Evolutionary conservation across 768 basidiomycete species (phyloP).

Genomic region (Chalciporus piperatus): DNA sequence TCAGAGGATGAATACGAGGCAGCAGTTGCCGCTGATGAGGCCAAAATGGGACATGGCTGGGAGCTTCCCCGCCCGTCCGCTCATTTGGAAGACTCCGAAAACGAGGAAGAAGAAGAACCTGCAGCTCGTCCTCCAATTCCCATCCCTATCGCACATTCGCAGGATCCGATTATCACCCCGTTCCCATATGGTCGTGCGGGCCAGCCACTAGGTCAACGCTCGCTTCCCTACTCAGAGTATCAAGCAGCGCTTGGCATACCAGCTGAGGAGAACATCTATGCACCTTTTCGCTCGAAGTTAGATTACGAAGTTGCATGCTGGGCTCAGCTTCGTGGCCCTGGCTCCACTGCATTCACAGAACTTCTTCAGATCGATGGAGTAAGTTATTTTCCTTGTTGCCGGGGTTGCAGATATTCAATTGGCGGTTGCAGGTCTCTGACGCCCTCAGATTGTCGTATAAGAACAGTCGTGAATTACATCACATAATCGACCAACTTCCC

Average conservation of each 20-base stretch:
- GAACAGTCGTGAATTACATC: not conserved
- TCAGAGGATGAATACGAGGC: not conserved
- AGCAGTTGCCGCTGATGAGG: not conserved
- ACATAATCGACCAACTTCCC: no score
- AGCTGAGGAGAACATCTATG: slow-evolving; percentile 5
- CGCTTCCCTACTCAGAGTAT: not conserved
- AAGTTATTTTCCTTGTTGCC: slow-evolving; percentile 11
- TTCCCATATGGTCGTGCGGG: not conserved
- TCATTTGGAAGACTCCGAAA: no score
- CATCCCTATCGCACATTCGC: not conserved
- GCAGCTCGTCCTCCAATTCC: not conserved
- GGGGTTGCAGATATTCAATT: slow-evolving; percentile 3
- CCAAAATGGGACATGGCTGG: not conserved
- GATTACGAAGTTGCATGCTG: slow-evolving; percentile 42
- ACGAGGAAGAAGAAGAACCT: not conserved
- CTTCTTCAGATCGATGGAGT: slow-evolving; percentile 40
- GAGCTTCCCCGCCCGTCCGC: not conserved
- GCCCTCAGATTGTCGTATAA: not conserved
- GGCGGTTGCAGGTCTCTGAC: slow-evolving; percentile 1
- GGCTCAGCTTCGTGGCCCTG: slow-evolving; percentile 36
- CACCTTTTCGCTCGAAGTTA: slow-evolving; percentile 34
- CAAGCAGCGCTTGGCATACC: not conserved
- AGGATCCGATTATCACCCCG: not conserved
- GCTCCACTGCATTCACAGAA: slow-evolving; percentile 38
- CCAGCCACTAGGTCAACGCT: not conserved